These are phyloP conservation scores for Jaapia argillacea DNA, from an alignment of 768 basidiomycete species.

Conservation along the genomic window DNA sequence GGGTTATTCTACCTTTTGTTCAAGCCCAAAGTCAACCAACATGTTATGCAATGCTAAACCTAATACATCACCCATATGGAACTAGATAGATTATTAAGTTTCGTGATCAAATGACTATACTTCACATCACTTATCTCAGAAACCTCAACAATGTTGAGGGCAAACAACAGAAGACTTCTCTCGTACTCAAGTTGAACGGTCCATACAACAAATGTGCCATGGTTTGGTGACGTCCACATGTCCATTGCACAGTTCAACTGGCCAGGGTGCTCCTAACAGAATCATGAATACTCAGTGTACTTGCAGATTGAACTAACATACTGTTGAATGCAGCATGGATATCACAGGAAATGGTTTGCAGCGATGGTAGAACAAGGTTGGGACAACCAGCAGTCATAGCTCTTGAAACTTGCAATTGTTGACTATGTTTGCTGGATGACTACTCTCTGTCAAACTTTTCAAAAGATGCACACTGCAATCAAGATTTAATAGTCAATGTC, in stretches of 20 bases:
- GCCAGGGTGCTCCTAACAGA: not conserved
- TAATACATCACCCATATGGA: constrained; percentile 17
- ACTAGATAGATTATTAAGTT: constrained; percentile 19
- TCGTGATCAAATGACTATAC: constrained; percentile 19
- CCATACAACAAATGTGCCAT: too few relatives aligned
- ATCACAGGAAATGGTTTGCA: constrained; percentile 11
- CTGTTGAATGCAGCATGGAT: constrained; percentile 8
- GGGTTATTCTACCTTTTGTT: constrained; percentile 7
- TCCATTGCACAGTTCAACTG: not conserved
- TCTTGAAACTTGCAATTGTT: too few relatives aligned
- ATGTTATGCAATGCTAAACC: constrained; percentile 18
- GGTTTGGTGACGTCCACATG: constrained; percentile 28
- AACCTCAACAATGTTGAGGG: constrained; percentile 25
- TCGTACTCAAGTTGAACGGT: too few relatives aligned
- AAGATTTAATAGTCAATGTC: too few relatives aligned
- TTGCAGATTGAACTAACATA: constrained; percentile 5
- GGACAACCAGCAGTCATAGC: too few relatives aligned
- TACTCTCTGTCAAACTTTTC: too few relatives aligned
- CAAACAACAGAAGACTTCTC: too few relatives aligned
- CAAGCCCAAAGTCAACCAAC: constrained; percentile 13
- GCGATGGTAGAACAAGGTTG: constrained; percentile 6
- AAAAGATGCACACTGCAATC: too few relatives aligned
- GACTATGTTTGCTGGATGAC: too few relatives aligned
- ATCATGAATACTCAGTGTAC: constrained; percentile 2
- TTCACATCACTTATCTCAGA: constrained; percentile 16